Percentiles rank a stretch among this genome's conserved stretches.
phyloP scores from a whole-genome alignment of 2,329 filamentous ascomycete genomes.

The Alternaria metachromatica region DNA sequence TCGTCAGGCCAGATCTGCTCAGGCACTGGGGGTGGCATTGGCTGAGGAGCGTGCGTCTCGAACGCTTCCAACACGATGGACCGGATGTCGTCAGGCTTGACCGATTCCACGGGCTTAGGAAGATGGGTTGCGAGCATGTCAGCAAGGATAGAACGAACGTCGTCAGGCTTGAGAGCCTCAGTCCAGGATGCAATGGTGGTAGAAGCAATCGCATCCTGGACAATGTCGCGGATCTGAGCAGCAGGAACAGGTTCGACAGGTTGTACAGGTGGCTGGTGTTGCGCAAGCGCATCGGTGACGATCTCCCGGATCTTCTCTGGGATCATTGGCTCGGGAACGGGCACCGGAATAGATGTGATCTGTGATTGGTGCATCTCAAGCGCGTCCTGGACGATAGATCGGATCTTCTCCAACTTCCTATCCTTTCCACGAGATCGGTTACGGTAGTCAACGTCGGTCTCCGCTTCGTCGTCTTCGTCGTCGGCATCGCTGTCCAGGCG shows the following conservation, averaged over 20 bases:
- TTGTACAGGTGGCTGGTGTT: conserved; percentile 45
- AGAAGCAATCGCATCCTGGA: conserved; percentile 68
- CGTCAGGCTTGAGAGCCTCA: conserved; percentile 36
- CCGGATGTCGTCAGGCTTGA: conserved; percentile 32
- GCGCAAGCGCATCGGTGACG: conserved; percentile 67
- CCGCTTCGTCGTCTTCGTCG: conserved; percentile 81
- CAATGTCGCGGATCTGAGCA: conserved; percentile 72
- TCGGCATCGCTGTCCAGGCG: conserved; percentile 86
- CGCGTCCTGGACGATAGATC: conserved; percentile 64
- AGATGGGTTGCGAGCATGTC: conserved; percentile 28
- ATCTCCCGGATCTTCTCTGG: conserved; percentile 75
- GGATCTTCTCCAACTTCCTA: conserved; percentile 81
- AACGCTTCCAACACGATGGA: conserved; percentile 41
- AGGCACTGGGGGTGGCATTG: conserved; percentile 29
- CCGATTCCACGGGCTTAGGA: conserved; percentile 20
- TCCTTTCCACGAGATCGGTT: conserved; percentile 81
- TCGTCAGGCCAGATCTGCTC: conserved; percentile 43
- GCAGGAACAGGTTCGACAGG: conserved; percentile 51
- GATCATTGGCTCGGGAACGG: conserved; percentile 36
- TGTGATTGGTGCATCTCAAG: conserved; percentile 59
- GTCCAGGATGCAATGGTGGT: conserved; percentile 41
- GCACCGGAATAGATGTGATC: conserved; percentile 33
- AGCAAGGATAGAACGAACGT: conserved; percentile 35
- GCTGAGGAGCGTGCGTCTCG: conserved; percentile 36
- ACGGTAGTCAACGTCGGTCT: conserved; percentile 62